A percentile compares a stretch with the other conserved stretches of the same genome.
These are phyloP conservation scores for Pythium aphanidermatum DNA, from an alignment of 352 stramenopile species.

Conservation along the genomic window DNA sequence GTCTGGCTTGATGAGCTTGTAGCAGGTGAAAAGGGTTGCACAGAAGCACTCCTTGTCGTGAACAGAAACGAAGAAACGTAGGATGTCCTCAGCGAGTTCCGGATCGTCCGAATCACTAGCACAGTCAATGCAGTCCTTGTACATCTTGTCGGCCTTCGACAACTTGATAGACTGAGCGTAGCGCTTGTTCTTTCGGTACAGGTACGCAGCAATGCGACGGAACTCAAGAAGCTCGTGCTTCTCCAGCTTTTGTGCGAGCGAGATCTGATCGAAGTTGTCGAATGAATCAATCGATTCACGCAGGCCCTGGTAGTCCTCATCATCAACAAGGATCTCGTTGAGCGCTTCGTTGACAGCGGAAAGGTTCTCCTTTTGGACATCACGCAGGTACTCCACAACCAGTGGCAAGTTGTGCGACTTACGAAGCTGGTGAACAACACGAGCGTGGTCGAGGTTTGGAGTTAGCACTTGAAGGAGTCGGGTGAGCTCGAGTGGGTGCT, in stretches of 20 bases:
- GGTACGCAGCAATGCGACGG: conserved; percentile 97
- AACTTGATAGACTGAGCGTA: conserved; percentile 97
- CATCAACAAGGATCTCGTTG: conserved; percentile 95
- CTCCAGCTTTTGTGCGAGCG: conserved; percentile 96
- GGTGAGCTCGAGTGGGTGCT: conserved; percentile 96
- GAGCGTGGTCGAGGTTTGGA: conserved; percentile 97
- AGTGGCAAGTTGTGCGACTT: conserved; percentile 97
- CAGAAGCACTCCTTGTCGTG: conserved; percentile 99
- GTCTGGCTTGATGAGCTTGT: conserved; percentile 98
- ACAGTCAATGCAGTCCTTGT: conserved; percentile 99
- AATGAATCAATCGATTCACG: conserved; percentile 97
- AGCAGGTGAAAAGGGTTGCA: conserved; percentile 98
- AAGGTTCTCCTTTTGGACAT: conserved; percentile 98
- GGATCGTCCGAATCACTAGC: conserved; percentile 94
- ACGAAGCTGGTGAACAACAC: conserved; percentile 97
- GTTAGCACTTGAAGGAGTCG: conserved; percentile 97
- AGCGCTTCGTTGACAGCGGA: conserved; percentile 98
- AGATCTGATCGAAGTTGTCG: conserved; percentile 99
- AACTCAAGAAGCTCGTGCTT: conserved; percentile 99
- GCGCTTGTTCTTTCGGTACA: conserved; percentile 99
- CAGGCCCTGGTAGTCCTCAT: conserved; percentile 98
- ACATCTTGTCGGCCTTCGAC: conserved; percentile 99
- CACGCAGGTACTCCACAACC: conserved; percentile 97
- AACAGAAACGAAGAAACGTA: conserved; percentile 99
- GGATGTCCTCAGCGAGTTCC: conserved; percentile 96